Evolutionary conservation across 2,329 filamentous ascomycete genomes (phyloP), one percentile per base, ranked within the genome.

Genomic region (Chalaropsis ovoidea): DNA sequence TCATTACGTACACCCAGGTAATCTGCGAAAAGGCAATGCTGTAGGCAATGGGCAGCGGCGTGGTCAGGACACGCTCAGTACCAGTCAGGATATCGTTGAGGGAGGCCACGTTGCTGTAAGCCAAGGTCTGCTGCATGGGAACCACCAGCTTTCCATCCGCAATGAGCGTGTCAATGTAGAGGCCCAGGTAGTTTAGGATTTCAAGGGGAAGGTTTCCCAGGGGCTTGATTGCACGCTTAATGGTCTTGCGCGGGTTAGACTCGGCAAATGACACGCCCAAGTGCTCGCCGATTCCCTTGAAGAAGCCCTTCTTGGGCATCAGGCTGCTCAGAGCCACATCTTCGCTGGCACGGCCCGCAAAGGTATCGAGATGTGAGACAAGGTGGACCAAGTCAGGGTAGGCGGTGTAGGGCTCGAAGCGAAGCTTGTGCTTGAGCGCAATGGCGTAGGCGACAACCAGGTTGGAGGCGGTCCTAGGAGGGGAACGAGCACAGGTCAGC

Each of bases 151-250:
- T 83, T 10, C 79, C 79, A 54, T 82, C 79, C 39, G 75, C 72
- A 61, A 86, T 78, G 68, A 86, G 76, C 62, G 80, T 79, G 69
- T 90, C 85, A 41, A 89, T 75, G 69, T 88, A 87, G 27, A 84
- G 76, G 22, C 83, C 82, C 3, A 94, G 75, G 72, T 93, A 86
- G 72, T 81, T 87, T 39, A 94, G 78, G 64, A 94, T 88, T 73
- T 95, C 90, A 8, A 93, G 79, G 0, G 90, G 90, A n/a, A 93
- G 79, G 73, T 95, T 92, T 65, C 90, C 90, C 13, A 93, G 80
- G 0, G 89, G 88, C 70, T 82, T 83, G 69, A 83, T 81, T 15
- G 88, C 82, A 54, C 82, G 81, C 80, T 94, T 94, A 74, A 94
- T 79, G 58, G 82, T 76, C 76, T 91, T 91, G 66, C 88, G 82